These are phyloP conservation scores for Ploettnerulaceae sp. DNA, from an alignment of 2,329 filamentous ascomycete genomes.

Conservation along the genomic window DNA sequence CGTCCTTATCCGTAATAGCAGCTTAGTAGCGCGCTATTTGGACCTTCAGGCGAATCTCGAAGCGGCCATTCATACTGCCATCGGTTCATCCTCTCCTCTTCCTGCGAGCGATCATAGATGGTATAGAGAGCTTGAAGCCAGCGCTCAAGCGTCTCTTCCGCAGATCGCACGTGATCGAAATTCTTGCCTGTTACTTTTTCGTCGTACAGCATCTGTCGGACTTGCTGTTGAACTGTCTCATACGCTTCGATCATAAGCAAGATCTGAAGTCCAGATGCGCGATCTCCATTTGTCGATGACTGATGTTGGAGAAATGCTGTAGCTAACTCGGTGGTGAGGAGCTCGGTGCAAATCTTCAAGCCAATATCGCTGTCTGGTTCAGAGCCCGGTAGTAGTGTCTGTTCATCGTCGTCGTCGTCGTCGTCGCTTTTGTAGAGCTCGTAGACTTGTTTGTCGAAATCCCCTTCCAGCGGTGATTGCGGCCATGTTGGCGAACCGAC, in stretches of 20 bases:
- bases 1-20: no score
- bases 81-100: conserved; percentile 1
- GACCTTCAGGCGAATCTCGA: not conserved
- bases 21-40: not conserved
- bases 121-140: conserved; percentile 31
- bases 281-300: conserved; percentile 13
- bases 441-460: not conserved
- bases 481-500: conserved; percentile 15
- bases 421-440: not conserved
- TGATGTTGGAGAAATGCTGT: conserved; percentile 22
- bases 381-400: not conserved
- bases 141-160: conserved; percentile 26
- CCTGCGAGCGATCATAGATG: conserved; percentile 26
- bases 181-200: conserved; percentile 9
- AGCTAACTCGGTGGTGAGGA: conserved; percentile 28
- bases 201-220: conserved; percentile 19
- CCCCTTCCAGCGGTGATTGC: conserved; percentile 9
- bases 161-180: conserved; percentile 17
- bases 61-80: not conserved
- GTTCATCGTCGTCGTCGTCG: not conserved
- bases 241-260: conserved; percentile 33
- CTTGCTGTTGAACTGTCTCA: conserved; percentile 25
- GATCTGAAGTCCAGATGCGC: conserved; percentile 29
- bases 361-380: conserved; percentile 22
- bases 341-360: conserved; percentile 29